Evolutionary conservation across 495 filamentous ascomycete species (phyloP), one percentile per base, ranked within the genome.

Genomic region (Aspergillus nanangensis): DNA sequence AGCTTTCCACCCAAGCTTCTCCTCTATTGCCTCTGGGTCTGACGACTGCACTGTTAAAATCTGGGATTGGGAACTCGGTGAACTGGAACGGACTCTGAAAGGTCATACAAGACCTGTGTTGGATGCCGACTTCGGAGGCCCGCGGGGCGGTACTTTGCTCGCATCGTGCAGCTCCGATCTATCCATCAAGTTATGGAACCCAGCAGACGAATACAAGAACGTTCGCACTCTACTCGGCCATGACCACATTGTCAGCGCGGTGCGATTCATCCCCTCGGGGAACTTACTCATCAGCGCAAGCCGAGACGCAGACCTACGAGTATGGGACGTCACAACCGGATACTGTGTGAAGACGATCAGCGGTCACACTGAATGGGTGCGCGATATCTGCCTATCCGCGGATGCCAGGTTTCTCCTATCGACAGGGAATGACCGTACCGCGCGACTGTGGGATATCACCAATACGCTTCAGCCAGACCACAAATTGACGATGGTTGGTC

Each of bases 61-160:
- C 40, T 97, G 92, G 92, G 92, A 96, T 56, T 96, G 89, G 87
- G 92, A 97, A 54, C 70, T 95, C n/a, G 92, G 92, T 15, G 91
- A 95, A 61, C 77, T 95, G 2, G 91, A 96, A 60, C 68, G 85
- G 18, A 96, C 92, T 0, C 75, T 96, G 32, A 96, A 96, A 56
- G 90, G 91, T 3, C 92, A 97, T 60, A 96, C 90, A 2, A 94
- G 88, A 60, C 81, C 87, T 4, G 90, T 96, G 2, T 58, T 93
- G 15, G 90, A 95, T 61, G 80, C 95, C 37, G 92, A 96, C 55
- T 96, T 86, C 66, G 91, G 92, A 10, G 92, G 91, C 0, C 90
- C 90, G 1, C 77, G 86, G 50, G 87, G 87, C 36, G 86, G 84
- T 18, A 88, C 85, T 18, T 77, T 97, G 25, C 78, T 97, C 34